Evolutionary conservation across 2,329 filamentous ascomycete genomes (phyloP), one percentile per base, ranked within the genome.

Genomic region (Emergomyces orientalis): DNA sequence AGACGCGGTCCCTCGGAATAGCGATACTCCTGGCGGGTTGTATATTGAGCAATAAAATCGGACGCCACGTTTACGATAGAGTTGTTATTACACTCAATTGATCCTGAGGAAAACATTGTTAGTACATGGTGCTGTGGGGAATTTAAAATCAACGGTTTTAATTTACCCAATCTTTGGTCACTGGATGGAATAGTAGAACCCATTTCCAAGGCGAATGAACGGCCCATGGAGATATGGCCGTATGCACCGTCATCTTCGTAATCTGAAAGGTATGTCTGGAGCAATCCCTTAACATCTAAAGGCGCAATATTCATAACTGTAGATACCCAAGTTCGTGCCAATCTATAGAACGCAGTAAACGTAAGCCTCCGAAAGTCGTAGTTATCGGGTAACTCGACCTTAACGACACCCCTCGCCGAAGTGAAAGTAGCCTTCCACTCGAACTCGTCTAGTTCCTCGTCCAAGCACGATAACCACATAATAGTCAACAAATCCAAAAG

Each of bases 1-100:
- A 64, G 60, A 45, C 89, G 78, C 27, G 68, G 65, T 2, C 86
- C 84, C 72, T 96, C 91, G 13, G 91, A 86, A 71, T 93, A 93
- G 63, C 92, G 87, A 74, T 99, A 99, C 71, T 96, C 92, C 73
- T 99, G 95, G 45, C 94, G 88, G 32, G 91, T 95, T 3, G 93
- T 97, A 73, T 99, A 99, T 72, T 99, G 93, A 1, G 94, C 91
- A 71, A 99, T 86, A 70, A 99, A 96, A 73, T 97, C 93, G 2
- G 94, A 97, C 0, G 90, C 91, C 13, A 92, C 91, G 73, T 97
- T 96, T 73, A 97, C 88, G 65, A 85, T 85, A 61, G 85, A 85
- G 57, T 88, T 85, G 22, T 88, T 86, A 66, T 89, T 83, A 43
- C 82, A 83, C 67, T 95, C 90, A 58, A 99, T 86, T 7, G 90